Percentiles rank a stretch among this genome's conserved stretches.
phyloP scores from a whole-genome alignment of 495 filamentous ascomycete species.

The Podospora conica region DNA sequence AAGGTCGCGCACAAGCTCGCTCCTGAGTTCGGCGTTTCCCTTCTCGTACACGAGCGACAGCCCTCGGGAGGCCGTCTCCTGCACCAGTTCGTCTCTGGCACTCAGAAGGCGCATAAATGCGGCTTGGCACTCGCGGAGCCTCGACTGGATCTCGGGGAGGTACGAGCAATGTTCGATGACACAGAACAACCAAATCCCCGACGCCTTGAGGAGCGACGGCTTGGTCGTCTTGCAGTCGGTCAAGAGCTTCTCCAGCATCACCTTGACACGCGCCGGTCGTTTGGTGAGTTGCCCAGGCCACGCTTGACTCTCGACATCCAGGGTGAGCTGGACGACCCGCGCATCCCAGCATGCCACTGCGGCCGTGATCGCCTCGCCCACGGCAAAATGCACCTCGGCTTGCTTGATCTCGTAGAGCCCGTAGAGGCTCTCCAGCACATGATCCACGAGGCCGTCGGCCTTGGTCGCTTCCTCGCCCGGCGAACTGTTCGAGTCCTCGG shows the following conservation, averaged over 20 bases:
- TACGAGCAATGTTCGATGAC: conserved; percentile 88
- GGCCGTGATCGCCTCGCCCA: conserved; percentile 78
- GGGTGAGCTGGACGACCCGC: conserved; percentile 42
- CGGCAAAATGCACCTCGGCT: conserved; percentile 78
- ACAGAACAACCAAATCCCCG: conserved; percentile 87
- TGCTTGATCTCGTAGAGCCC: conserved; percentile 74
- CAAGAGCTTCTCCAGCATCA: conserved; percentile 61
- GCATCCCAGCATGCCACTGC: conserved; percentile 73
- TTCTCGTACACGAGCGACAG: conserved; percentile 88
- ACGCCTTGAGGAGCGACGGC: conserved; percentile 79
- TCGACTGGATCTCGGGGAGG: conserved; percentile 58
- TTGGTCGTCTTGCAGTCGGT: conserved; percentile 72
- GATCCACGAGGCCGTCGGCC: conserved; percentile 23
- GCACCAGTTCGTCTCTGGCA: conserved; percentile 86
- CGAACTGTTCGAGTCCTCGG: neutral
- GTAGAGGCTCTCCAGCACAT: conserved; percentile 59
- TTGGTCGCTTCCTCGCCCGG: conserved; percentile 10
- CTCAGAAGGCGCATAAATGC: conserved; percentile 83
- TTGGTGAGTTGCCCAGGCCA: conserved; percentile 25
- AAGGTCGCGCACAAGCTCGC: conserved; percentile 77
- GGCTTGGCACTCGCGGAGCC: conserved; percentile 70
- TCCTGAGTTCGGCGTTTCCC: conserved; percentile 71
- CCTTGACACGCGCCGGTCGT: conserved; percentile 44
- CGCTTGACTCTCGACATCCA: conserved; percentile 39
- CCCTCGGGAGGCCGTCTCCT: conserved; percentile 89